phyloP scores from a whole-genome alignment of 805 yeast species.

The Crinitomyces ghanaensis region DNA sequence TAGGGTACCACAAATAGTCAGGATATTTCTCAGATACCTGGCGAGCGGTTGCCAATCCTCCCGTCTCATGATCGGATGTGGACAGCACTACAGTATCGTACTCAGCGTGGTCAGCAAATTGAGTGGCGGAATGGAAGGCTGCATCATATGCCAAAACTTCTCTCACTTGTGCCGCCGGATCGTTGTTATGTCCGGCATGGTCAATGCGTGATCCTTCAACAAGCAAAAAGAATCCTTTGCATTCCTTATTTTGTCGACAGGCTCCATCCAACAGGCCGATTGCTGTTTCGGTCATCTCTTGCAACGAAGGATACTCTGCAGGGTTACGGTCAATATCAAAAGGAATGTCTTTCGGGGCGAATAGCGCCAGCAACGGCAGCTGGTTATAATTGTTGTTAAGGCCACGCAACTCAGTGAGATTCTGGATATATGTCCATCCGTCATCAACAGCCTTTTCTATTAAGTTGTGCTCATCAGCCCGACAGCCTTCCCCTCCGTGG shows the following conservation, averaged over 20 bases:
- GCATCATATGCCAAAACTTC: slow-evolving; percentile 82
- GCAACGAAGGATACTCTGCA: slow-evolving; percentile 56
- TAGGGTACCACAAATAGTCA: slow-evolving; percentile 81
- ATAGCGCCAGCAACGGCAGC: slow-evolving; percentile 68
- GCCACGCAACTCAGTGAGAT: slow-evolving; percentile 47
- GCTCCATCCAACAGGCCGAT: slow-evolving; percentile 55
- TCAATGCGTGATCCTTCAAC: slow-evolving; percentile 92
- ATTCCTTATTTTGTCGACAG: slow-evolving; percentile 48
- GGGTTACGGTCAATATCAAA: slow-evolving; percentile 69
- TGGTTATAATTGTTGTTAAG: slow-evolving; percentile 49
- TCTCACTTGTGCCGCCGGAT: slow-evolving; percentile 87
- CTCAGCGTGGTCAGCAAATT: slow-evolving; percentile 56
- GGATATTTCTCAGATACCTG: slow-evolving; percentile 64
- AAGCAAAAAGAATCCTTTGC: slow-evolving; percentile 74
- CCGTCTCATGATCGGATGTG: slow-evolving; percentile 93
- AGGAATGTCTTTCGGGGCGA: slow-evolving; percentile 72
- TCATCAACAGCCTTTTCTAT: slow-evolving; percentile 46
- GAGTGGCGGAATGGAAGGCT: slow-evolving; percentile 63
- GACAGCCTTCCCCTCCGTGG: slow-evolving; percentile 42
- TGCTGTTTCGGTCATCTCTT: slow-evolving; percentile 69
- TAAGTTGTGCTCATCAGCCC: slow-evolving; percentile 60
- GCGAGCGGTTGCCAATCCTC: slow-evolving; percentile 82
- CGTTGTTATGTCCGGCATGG: slow-evolving; percentile 91
- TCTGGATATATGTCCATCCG: slow-evolving; percentile 58
- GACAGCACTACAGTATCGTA: slow-evolving; percentile 69